phyloP scores from a whole-genome alignment of 768 basidiomycete genomes.

The Amyloporia xantha region DNA sequence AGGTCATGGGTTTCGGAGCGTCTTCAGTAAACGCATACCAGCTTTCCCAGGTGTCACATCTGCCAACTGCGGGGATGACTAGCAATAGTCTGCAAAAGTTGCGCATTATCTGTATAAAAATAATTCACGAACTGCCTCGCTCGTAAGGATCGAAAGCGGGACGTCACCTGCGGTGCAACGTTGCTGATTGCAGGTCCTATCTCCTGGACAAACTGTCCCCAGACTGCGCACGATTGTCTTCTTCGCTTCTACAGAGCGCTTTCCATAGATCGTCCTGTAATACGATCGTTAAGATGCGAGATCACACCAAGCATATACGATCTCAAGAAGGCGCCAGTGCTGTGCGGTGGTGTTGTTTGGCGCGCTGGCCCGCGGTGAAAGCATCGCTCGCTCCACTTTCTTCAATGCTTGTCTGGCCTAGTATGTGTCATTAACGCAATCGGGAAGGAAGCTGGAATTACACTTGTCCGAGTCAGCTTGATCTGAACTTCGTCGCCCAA shows the following conservation, averaged over 20 bases:
- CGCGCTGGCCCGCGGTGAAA: constrained; percentile 18
- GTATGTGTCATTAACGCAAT: constrained; percentile 18
- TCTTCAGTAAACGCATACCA: constrained; percentile 76
- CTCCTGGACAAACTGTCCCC: constrained; percentile 58
- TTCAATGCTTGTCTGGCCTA: constrained; percentile 42
- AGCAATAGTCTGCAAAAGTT: constrained; percentile 89
- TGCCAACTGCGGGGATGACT: constrained; percentile 63
- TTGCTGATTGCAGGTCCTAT: constrained; percentile 68
- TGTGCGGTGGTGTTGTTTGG: constrained; percentile 25
- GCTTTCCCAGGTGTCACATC: constrained; percentile 69
- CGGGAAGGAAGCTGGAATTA: not conserved
- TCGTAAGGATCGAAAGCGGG: too few species aligned
- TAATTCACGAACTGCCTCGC: too few species aligned
- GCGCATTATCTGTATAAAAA: constrained; percentile 97
- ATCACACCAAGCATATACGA: constrained; percentile 80
- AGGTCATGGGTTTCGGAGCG: constrained; percentile 62
- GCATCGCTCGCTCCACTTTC: constrained; percentile 33
- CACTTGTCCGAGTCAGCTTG: constrained; percentile 38
- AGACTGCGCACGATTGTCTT: constrained; percentile 74
- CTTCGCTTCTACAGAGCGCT: constrained; percentile 62
- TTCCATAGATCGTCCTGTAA: constrained; percentile 80
- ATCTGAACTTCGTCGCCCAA: constrained; percentile 63
- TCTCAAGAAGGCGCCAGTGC: constrained; percentile 59
- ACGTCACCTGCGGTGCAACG: constrained; percentile 80
- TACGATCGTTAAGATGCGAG: constrained; percentile 76